Conservation (phyloP, 345 rosid species). For the Carallia pectinifolia region DNA sequence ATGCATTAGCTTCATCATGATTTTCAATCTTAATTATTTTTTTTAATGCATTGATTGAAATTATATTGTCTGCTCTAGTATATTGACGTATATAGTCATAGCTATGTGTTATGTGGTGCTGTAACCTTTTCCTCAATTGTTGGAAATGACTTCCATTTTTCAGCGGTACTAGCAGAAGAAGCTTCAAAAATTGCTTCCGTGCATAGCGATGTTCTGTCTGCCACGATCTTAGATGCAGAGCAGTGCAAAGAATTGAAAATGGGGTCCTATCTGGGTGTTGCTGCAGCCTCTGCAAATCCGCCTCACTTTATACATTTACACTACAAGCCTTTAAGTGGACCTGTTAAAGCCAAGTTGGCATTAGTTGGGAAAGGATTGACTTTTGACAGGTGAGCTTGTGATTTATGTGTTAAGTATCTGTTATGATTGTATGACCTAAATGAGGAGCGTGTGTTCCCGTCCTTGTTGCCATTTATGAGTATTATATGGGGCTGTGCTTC, state of each 20-base stretch:
- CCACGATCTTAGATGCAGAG: conserved; percentile 68
- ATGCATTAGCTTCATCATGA: conserved; percentile 3
- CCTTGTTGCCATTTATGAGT: not conserved
- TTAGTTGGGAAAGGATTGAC: conserved; percentile 94
- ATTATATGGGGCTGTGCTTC: no score
- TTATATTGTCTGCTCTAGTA: not conserved
- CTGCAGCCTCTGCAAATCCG: conserved; percentile 85
- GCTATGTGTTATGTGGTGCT: not conserved
- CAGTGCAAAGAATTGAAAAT: conserved; percentile 85
- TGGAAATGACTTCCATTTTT: conserved; percentile 3
- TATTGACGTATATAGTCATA: not conserved
- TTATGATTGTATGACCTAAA: not conserved
- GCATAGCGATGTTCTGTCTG: conserved; percentile 69
- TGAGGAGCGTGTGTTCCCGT: not conserved
- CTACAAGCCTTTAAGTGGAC: conserved; percentile 66
- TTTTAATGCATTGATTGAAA: not conserved
- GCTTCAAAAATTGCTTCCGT: conserved; percentile 76
- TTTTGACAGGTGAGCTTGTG: conserved; percentile 70
- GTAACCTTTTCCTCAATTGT: not conserved
- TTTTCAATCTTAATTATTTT: not conserved
- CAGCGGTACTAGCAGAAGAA: conserved; percentile 82
- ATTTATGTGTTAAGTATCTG: not conserved
- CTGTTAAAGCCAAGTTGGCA: conserved; percentile 73
- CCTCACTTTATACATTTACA: conserved; percentile 87
- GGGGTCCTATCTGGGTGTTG: conserved; percentile 93